Percentiles rank a stretch among this genome's conserved stretches.
phyloP scores from a whole-genome alignment of 2,329 filamentous ascomycete genomes.

The Drechmeria coniospora region DNA sequence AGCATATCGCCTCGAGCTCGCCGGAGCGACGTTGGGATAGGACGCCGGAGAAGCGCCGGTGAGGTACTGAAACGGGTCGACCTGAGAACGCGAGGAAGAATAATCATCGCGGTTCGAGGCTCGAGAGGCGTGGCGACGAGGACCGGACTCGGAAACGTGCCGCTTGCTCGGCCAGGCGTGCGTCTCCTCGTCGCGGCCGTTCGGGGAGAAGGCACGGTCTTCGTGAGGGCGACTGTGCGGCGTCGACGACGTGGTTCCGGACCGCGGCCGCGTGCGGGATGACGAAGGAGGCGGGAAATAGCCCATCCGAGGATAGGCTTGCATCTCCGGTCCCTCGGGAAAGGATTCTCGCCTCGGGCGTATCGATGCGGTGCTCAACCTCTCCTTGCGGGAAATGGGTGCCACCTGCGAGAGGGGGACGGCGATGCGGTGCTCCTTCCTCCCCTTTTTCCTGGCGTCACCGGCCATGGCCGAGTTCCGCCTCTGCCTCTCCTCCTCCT shows the following conservation, averaged over 20 bases:
- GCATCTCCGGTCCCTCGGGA: constrained; percentile 18
- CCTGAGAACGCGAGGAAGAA: constrained; percentile 11
- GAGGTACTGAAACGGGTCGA: constrained; percentile 39
- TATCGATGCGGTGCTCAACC: constrained; percentile 16
- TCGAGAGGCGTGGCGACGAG: constrained; percentile 17
- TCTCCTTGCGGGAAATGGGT: constrained; percentile 22
- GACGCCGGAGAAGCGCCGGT: constrained; percentile 26
- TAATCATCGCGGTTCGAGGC: constrained; percentile 17
- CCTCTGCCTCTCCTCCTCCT: constrained; percentile 46
- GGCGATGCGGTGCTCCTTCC: constrained; percentile 32
- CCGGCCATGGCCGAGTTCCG: constrained; percentile 25
- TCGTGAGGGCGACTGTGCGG: constrained; percentile 17
- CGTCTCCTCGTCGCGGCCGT: constrained; percentile 29
- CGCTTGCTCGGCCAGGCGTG: constrained; percentile 17
- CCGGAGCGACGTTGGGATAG: constrained; percentile 16
- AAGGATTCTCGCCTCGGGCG: constrained; percentile 21
- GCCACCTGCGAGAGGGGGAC: constrained; percentile 38
- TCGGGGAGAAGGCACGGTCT: constrained; percentile 24
- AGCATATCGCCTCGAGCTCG: constrained; percentile 19
- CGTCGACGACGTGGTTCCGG: constrained; percentile 25
- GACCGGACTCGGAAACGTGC: constrained; percentile 27
- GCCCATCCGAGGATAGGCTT: constrained; percentile 31
- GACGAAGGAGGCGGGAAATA: constrained; percentile 32
- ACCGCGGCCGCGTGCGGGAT: constrained; percentile 24
- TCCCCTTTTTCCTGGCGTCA: constrained; percentile 22